Conservation (phyloP, 163 green algal genomes). For the Coccomyxa subellipsoidea region DNA sequence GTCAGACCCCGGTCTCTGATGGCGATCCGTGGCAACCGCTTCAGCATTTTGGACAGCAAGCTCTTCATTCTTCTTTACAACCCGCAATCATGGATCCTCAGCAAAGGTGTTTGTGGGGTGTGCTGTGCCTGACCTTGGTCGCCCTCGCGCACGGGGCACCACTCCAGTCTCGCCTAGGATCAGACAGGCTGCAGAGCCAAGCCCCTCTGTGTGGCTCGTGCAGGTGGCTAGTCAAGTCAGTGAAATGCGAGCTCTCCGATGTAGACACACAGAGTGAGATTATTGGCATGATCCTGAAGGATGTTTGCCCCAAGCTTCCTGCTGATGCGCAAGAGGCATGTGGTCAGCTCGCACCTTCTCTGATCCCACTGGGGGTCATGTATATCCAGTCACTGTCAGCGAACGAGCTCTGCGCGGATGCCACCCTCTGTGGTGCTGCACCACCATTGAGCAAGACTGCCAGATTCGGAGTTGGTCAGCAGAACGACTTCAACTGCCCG, state of each 20-base stretch:
- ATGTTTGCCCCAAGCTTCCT: background rate
- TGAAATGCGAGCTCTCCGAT: background rate
- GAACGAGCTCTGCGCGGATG: background rate
- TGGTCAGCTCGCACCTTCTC: background rate
- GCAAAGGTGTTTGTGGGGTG: background rate
- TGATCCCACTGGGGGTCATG: background rate
- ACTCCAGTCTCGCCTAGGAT: background rate
- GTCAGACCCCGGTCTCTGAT: background rate
- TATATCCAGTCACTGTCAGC: background rate
- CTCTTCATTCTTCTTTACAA: background rate
- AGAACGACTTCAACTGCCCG: conserved; percentile 14
- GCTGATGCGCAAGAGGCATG: background rate
- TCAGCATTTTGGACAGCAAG: background rate
- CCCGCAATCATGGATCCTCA: background rate
- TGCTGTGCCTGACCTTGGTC: background rate
- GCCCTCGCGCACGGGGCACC: background rate
- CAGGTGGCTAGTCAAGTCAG: conserved; percentile 1
- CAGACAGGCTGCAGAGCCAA: background rate
- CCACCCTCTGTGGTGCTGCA: background rate
- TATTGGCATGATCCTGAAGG: background rate
- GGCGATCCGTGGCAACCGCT: background rate
- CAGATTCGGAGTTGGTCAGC: background rate
- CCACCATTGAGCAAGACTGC: background rate
- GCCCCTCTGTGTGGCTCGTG: background rate
- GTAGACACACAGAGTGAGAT: background rate